Percentiles rank a stretch among this genome's conserved stretches.
Conservation (phyloP, 1,284 basidiomycete genomes). For the Sanghuangporus sanghuang region DNA sequence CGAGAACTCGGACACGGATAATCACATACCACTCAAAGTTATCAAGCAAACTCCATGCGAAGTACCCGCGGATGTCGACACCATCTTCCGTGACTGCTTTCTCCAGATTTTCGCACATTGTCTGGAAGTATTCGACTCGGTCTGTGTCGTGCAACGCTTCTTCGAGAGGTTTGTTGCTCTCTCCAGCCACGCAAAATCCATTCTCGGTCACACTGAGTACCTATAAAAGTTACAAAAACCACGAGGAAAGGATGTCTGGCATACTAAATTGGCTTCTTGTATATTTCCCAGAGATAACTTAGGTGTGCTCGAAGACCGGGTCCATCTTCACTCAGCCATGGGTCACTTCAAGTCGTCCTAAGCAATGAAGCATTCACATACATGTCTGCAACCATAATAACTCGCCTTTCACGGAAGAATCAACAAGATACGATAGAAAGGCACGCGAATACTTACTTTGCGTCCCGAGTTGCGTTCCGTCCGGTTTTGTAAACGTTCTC, state of each 20-base stretch:
- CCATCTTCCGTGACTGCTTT: constrained; percentile 59
- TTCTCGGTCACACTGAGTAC: constrained; percentile 75
- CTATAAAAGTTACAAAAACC: too few relatives aligned
- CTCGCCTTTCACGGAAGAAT: background rate
- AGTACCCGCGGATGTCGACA: constrained; percentile 63
- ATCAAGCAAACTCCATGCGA: constrained; percentile 69
- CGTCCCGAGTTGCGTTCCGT: constrained; percentile 63
- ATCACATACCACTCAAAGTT: constrained; percentile 62
- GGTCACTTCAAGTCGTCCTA: background rate
- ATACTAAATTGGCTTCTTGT: constrained; percentile 65
- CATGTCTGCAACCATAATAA: background rate
- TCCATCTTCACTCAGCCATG: background rate
- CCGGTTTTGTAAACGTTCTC: constrained; percentile 55
- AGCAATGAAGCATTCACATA: background rate
- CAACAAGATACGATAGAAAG: background rate
- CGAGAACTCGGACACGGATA: background rate
- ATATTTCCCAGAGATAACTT: constrained; percentile 69
- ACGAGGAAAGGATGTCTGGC: too few relatives aligned
- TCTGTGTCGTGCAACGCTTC: constrained; percentile 60
- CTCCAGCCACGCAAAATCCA: constrained; percentile 68
- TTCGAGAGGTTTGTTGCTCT: constrained; percentile 31
- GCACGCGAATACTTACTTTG: constrained; percentile 29
- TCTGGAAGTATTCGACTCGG: constrained; percentile 64
- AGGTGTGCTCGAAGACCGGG: constrained; percentile 59
- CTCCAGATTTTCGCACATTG: constrained; percentile 52